Conservation (phyloP, 228 moss, liverwort and hornwort genomes). For the Sphagnum magellanicum region DNA sequence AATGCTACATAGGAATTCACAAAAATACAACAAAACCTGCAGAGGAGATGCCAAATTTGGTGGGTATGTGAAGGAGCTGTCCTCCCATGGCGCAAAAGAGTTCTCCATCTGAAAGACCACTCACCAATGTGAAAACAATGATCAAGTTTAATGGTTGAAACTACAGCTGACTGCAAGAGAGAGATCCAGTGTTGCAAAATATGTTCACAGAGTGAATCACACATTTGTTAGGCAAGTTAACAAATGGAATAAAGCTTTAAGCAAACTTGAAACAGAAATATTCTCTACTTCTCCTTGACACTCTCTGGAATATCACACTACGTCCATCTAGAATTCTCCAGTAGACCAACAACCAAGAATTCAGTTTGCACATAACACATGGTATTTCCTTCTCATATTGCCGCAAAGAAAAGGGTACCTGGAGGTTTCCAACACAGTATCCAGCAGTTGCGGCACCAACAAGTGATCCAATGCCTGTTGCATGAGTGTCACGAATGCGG, state of each 20-base stretch:
- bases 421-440: conserved; percentile 99
- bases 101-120: conserved; percentile 68
- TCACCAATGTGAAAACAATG: not conserved
- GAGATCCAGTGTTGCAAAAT: too few relatives aligned
- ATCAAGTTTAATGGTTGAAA: not conserved
- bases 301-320: too few relatives aligned
- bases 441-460: conserved; percentile 94
- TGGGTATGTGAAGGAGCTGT: conserved; percentile 75
- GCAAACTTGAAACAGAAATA: too few relatives aligned
- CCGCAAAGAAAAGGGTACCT: conserved; percentile 32
- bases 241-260: too few relatives aligned
- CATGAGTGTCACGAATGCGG: conserved; percentile 97
- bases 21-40: conserved; percentile 33
- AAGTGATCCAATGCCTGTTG: conserved; percentile 91
- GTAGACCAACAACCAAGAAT: too few relatives aligned
- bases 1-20: too few relatives aligned
- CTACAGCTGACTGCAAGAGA: too few relatives aligned
- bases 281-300: too few relatives aligned
- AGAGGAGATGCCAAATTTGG: conserved; percentile 93
- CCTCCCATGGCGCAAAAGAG: conserved; percentile 96
- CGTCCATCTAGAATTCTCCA: too few relatives aligned
- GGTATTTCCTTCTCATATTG: not conserved
- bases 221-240: too few relatives aligned
- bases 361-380: not conserved
- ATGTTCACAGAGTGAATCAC: too few relatives aligned